Evolutionary conservation across 2,329 filamentous ascomycete genomes (phyloP), one percentile per base, ranked within the genome.

Genomic region (Ustulina deusta): DNA sequence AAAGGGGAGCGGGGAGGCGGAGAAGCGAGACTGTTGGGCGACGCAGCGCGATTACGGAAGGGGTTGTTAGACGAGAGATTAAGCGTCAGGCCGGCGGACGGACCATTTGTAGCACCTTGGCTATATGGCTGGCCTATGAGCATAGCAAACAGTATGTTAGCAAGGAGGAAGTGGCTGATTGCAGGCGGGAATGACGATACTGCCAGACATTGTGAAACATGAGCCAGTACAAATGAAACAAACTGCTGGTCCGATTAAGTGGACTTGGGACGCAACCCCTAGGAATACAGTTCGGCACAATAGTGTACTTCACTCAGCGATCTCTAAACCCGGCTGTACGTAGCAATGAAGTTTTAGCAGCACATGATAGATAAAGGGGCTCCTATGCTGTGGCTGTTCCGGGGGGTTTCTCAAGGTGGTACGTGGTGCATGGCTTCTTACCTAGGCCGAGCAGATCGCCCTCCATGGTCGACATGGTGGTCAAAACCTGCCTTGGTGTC

Each of bases 51-150:
- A 80, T 93, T 93, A 83, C 91, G 90, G 76, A 89, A 94, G 70
- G 92, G 92, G 78, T 94, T 94, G 85, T 94, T 94, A 79, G 91
- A 94, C 79, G 90, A 90, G 76, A 94, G 87, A 80, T 89, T 91
- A 78, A 91, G 82, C 62, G 86, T 83, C 77, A 91, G 83, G 73
- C 84, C 85, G 71, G 85, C 79, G 73, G 86, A 25, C 32, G 56
- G 57, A 29, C 48, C 61, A 63, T 63, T 67, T 34, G 70, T 59
- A 20, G 63, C 86, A 72, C 81, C 84, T 74, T 80, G 71, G 69
- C 71, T 70, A 65, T 72, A 67, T 72, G 74, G 73, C 61, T 80
- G 80, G 74, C 79, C 81, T 82, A 78, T 78, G 70, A 66, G 71
- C 58, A 67, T 57, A 68, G 73, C 72, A 76, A 73, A 74, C 68